A percentile compares a stretch with the other conserved stretches of the same genome.
These are phyloP conservation scores for Geotrichum bryndzae DNA, from an alignment of 1,139 yeast species.

Conservation along the genomic window DNA sequence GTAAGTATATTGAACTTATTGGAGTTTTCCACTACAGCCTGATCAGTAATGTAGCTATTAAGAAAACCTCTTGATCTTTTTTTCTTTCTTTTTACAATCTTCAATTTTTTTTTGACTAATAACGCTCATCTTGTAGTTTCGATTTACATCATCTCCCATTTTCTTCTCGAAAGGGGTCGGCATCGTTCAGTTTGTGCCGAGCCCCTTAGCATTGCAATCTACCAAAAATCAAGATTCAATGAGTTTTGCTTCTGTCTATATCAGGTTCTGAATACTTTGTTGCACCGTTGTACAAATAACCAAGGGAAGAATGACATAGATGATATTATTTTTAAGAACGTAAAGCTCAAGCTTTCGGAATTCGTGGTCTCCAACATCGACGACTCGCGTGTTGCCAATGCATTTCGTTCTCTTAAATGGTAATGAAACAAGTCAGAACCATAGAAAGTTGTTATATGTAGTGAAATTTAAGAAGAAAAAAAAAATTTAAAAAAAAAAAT, in stretches of 20 bases:
- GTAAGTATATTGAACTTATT: neutral
- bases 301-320: neutral
- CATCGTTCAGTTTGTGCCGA: neutral
- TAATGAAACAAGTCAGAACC: neutral
- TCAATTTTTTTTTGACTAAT: neutral
- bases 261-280: neutral
- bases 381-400: neutral
- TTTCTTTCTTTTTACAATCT: neutral
- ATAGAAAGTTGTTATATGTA: neutral
- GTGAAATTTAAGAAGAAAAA: neutral
- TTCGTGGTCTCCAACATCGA: neutral
- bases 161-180: neutral
- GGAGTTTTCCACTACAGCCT: neutral
- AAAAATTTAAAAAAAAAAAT: neutral
- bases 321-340: neutral
- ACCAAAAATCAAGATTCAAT: neutral
- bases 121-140: neutral
- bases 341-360: neutral
- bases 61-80: neutral
- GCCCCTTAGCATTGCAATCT: neutral
- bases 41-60: neutral
- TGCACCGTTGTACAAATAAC: neutral
- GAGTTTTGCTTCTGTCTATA: neutral
- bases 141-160: neutral
- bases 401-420: slow-evolving; percentile 2